phyloP scores from a whole-genome alignment of 2,329 filamentous ascomycete species.

The Aureobasidium uvarum region DNA sequence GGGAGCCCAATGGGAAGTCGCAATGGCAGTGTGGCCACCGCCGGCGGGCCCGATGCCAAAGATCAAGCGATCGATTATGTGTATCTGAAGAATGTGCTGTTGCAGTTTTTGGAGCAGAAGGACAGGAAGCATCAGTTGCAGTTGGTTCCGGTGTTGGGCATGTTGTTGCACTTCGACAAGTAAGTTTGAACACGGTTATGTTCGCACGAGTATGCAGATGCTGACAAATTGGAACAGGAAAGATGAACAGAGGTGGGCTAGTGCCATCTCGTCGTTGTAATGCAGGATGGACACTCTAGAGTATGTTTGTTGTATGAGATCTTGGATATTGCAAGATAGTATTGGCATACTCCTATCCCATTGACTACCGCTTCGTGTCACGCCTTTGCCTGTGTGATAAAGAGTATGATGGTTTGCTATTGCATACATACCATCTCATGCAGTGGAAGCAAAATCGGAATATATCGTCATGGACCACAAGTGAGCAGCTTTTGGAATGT shows the following conservation, averaged over 20 bases:
- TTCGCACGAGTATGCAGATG: slow-evolving; percentile 27
- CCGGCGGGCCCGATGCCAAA: slow-evolving; percentile 27
- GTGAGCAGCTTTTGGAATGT: too few species aligned
- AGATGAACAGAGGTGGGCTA: slow-evolving; percentile 85
- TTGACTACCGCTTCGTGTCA: too few species aligned
- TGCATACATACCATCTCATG: too few species aligned
- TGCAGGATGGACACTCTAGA: too few species aligned
- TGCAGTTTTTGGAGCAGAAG: slow-evolving; percentile 79
- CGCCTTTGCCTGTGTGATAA: too few species aligned
- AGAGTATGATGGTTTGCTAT: too few species aligned
- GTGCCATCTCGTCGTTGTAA: slow-evolving; percentile 61
- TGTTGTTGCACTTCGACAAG: slow-evolving; percentile 75
- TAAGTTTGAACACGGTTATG: slow-evolving; percentile 43
- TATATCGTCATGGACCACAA: too few species aligned
- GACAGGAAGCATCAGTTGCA: slow-evolving; percentile 73
- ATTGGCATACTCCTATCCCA: too few species aligned
- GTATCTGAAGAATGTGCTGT: slow-evolving; percentile 76
- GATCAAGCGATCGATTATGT: slow-evolving; percentile 51
- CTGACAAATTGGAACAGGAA: slow-evolving; percentile 44
- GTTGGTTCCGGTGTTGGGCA: slow-evolving; percentile 73
- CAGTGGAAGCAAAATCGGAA: too few species aligned
- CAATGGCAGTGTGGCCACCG: slow-evolving; percentile 30
- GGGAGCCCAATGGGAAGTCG: slow-evolving; percentile 48
- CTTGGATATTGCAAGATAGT: too few species aligned
- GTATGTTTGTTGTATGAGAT: too few species aligned